Conservation (phyloP, 2,329 filamentous ascomycete genomes). For the Hymenoscyphus salicellus region DNA sequence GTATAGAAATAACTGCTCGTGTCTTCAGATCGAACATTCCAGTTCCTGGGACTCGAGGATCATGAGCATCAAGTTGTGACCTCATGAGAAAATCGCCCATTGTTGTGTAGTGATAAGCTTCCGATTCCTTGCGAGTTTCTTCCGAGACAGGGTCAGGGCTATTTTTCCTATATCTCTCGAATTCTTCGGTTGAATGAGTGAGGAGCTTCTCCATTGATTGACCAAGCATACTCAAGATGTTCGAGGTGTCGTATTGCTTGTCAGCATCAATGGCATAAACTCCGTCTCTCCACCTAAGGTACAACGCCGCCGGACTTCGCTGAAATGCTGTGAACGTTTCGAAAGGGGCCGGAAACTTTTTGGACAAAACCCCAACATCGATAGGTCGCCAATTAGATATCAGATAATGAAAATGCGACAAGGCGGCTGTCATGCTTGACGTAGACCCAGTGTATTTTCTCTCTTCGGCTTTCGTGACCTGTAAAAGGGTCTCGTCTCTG, state of each 20-base stretch:
- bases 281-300: conserved; percentile 78
- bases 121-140: conserved; percentile 67
- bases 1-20: conserved; percentile 82
- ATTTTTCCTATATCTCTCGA: conserved; percentile 74
- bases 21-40: conserved; percentile 98
- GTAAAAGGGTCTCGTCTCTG: conserved; percentile 69
- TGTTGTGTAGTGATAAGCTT: conserved; percentile 84
- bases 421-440: conserved; percentile 86
- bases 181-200: conserved; percentile 77
- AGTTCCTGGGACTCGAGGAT: conserved; percentile 79
- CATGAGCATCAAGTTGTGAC: conserved; percentile 89
- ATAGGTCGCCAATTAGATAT: conserved; percentile 79
- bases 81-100: conserved; percentile 88
- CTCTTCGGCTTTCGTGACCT: conserved; percentile 60
- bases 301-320: conserved; percentile 73
- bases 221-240: conserved; percentile 84
- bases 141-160: conserved; percentile 67
- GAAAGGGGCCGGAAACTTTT: conserved; percentile 60
- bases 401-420: conserved; percentile 90
- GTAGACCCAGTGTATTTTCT: conserved; percentile 92
- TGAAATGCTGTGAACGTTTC: conserved; percentile 68
- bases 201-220: conserved; percentile 96
- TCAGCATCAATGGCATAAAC: conserved; percentile 94
- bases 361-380: conserved; percentile 64
- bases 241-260: conserved; percentile 83